Base-by-base conservation (phyloP, 441 rosid species). In the Croton setiger region DNA sequence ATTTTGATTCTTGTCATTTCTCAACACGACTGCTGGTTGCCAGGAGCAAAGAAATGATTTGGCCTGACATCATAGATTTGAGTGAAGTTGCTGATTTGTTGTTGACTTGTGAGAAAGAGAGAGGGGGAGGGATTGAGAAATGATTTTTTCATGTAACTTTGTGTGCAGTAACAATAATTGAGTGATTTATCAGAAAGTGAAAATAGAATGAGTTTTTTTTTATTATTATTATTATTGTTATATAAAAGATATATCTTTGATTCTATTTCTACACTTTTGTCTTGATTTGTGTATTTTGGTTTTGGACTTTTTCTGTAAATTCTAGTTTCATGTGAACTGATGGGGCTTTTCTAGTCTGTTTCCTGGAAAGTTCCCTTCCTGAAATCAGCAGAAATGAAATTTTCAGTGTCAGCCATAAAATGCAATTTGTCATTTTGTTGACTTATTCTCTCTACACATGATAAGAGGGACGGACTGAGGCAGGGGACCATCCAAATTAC, bases 131-230 rank as follows among this genome's bases (percentile, higher is more conserved):
- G 77, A 60, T 76, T 73, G 75, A 79, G 81, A 80, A 74, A 72
- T 72, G 77, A 66, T 78, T 84, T 78, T 45, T 82, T 84, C 82
- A 76, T 83, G 87, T 86, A 82, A 82, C 80, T 75, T 80, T 82
- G 92, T 85, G 92, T 86, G 96, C 88, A 86, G 90, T 81, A 72
- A 85, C 79, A 66, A 85, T 85, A 85, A 84, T 88, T 74, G 84
- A 80, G 88, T 83, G 85, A 79, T 72, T 77, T 79, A 67, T 74
- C 58, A 62, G 70, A 74, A 77, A 74, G 69, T 43, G 72, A 74
- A 72, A 64, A 79, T 82, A 82, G 83, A 77, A 72, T 70, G 72
- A 69, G 78, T 63, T 82, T 69, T 37, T 76, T 58, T 74, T 60
- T 61, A 44, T 53, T 57, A 72, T 62, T 44, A 47, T 59, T 33